These are phyloP conservation scores for Cryptomeria japonica DNA, from an alignment of 75 land plant genomes.

Conservation along the genomic window DNA sequence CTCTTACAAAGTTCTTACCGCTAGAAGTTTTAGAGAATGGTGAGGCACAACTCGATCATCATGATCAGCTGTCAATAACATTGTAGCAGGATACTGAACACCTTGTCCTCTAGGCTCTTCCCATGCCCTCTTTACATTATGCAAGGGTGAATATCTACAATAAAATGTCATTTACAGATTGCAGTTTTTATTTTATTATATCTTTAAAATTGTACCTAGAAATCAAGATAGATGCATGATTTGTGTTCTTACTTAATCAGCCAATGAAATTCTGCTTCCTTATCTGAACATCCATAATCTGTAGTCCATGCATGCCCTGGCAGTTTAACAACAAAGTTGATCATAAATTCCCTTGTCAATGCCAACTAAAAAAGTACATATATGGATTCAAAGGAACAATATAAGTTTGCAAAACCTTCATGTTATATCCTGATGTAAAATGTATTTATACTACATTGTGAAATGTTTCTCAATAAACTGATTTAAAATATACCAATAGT, in stretches of 20 bases:
- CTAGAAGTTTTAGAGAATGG: slow-evolving; percentile 86
- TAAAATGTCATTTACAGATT: background rate
- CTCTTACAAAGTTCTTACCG: slow-evolving; percentile 48
- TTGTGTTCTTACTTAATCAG: slow-evolving; percentile 73
- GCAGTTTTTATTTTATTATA: background rate
- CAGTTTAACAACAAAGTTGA: background rate
- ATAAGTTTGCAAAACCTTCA: background rate
- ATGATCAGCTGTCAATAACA: slow-evolving; percentile 97
- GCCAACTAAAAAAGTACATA: background rate
- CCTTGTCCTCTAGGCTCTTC: slow-evolving; percentile 30
- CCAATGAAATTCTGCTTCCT: slow-evolving; percentile 90
- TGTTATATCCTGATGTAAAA: background rate
- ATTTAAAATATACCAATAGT: slow-evolving; percentile 69
- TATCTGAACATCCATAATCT: slow-evolving; percentile 97
- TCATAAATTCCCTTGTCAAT: background rate
- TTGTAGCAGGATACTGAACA: slow-evolving; percentile 83
- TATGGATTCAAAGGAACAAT: background rate
- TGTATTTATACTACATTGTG: background rate
- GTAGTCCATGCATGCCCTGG: slow-evolving; percentile 98
- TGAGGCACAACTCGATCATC: slow-evolving; percentile 98
- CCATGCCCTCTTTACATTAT: slow-evolving; percentile 94
- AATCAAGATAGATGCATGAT: background rate
- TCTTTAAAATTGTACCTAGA: slow-evolving; percentile 1
- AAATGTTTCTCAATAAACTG: background rate
- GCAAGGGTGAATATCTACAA: slow-evolving; percentile 94